Base-by-base conservation (phyloP, 2,329 filamentous ascomycete genomes). In the Penicillium polonicum region DNA sequence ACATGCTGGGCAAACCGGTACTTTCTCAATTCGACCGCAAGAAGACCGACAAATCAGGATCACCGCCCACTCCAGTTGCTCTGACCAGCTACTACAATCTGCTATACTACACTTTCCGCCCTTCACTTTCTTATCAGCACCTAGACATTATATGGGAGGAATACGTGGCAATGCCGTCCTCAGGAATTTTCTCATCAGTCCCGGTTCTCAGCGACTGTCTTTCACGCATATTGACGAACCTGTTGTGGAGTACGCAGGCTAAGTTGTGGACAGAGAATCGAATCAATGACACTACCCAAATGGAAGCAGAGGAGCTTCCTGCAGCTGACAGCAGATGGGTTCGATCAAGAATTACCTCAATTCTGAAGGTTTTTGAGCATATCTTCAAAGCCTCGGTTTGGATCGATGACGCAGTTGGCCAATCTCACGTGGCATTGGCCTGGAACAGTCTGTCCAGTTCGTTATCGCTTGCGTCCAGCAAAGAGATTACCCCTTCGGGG, bases 301-400 rank as follows among this genome's bases (percentile, higher is more conserved):
- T 86, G 52, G 83, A 80, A 51, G 81, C 87, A 0, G 85, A 87
- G n/a, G 91, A 97, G 59, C 79, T 99, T n/a, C 90, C 92, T 6
- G 79, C 87, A 7, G 78, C 97, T 7, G 92, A 97, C 68, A 82
- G 89, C 5, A 91, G 89, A 78, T 99, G 94, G 94, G 81, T 95
- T 13, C 85, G 93, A 52, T 88, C 85, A 58, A 91, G 90, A 60
- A 79, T 88, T 5, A 70, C 78, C 1, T 82, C 80, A 43, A 82
- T 97, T 5, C 83, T 96, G n/a, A 76, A 74, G 13, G 78, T 85
- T 5, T 76, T 88, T 19, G 82, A 85, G 65, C 75, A 75, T 2
- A 73, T 86, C 8, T 71, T 88, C 29, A 77, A 78, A 49, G 74
- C 74, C 10, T 79, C 79, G 2, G 73, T 82, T 17, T 85, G 81